Conservation (phyloP, 495 filamentous ascomycete genomes). For the Talaromyces proteolyticus region DNA sequence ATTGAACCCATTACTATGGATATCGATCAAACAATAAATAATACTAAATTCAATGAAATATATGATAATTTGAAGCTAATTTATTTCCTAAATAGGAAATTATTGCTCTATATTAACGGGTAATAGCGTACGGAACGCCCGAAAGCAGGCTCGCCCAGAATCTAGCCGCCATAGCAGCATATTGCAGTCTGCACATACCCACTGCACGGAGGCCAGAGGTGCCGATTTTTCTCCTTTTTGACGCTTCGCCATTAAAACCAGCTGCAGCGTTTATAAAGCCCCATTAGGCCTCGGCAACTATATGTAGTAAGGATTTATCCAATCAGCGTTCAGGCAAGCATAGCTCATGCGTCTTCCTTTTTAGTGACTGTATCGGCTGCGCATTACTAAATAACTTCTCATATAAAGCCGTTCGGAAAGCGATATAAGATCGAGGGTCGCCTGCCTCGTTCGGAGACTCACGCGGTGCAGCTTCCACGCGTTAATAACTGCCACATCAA, state of each 20-base stretch:
- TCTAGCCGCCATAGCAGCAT: background rate
- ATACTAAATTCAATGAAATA: background rate
- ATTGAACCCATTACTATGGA: background rate
- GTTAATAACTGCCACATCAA: too few species aligned
- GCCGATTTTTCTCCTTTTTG: background rate
- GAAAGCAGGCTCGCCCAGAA: background rate
- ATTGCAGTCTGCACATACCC: background rate
- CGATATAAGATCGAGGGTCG: background rate
- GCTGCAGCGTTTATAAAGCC: background rate
- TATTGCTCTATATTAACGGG: background rate
- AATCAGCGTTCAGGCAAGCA: background rate
- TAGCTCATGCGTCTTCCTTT: background rate
- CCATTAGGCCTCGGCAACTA: background rate
- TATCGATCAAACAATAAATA: background rate
- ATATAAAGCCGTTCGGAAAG: background rate
- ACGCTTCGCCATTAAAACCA: background rate
- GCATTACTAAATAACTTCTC: background rate
- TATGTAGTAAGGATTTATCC: background rate
- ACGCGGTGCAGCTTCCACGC: too few species aligned
- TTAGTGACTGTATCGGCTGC: background rate
- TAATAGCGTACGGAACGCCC: background rate
- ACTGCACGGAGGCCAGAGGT: background rate
- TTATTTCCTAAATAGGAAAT: background rate
- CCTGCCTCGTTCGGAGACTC: constrained; percentile 13
- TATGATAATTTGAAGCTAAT: background rate